Evolutionary conservation across 2,329 filamentous ascomycete genomes (phyloP).

Genomic region (Aspergillus eucalypticola): DNA sequence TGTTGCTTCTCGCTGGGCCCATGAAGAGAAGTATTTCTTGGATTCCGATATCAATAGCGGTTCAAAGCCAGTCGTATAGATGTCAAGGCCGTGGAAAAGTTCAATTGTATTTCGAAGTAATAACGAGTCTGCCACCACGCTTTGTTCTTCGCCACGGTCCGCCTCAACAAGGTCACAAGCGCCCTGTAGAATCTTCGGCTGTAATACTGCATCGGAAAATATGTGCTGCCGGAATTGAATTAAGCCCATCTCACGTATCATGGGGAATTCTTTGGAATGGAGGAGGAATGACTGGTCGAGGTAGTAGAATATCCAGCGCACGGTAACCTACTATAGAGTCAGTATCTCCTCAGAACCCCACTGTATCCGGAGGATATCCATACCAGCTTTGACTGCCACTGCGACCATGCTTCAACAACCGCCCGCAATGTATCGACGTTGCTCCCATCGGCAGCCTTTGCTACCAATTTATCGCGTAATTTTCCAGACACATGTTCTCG

Average conservation of each 20-base stretch:
- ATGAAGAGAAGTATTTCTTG: conserved; percentile 65
- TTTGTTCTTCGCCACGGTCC: conserved; percentile 62
- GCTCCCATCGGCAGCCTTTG: conserved; percentile 54
- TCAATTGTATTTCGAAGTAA: conserved; percentile 74
- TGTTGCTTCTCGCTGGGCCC: conserved; percentile 66
- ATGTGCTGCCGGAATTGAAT: conserved; percentile 68
- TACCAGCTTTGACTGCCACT: conserved; percentile 78
- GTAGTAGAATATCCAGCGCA: conserved; percentile 90
- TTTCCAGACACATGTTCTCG: conserved; percentile 60
- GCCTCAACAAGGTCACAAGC: conserved; percentile 74
- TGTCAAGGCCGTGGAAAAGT: conserved; percentile 80
- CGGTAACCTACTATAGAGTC: conserved; percentile 57
- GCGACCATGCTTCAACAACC: conserved; percentile 66
- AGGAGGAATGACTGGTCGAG: conserved; percentile 87
- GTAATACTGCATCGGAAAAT: conserved; percentile 56
- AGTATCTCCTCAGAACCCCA: neutral
- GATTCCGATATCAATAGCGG: conserved; percentile 70
- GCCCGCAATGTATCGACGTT: conserved; percentile 65
- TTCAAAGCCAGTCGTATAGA: conserved; percentile 81
- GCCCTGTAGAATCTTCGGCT: conserved; percentile 61
- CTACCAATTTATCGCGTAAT: conserved; percentile 61
- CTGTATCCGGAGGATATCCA: conserved; percentile 25
- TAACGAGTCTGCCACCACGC: conserved; percentile 57
- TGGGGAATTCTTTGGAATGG: conserved; percentile 66
- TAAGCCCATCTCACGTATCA: conserved; percentile 80